A percentile compares a stretch with the other conserved stretches of the same genome.
Conservation (phyloP, 768 basidiomycete species). For the Podaxis sp. region DNA sequence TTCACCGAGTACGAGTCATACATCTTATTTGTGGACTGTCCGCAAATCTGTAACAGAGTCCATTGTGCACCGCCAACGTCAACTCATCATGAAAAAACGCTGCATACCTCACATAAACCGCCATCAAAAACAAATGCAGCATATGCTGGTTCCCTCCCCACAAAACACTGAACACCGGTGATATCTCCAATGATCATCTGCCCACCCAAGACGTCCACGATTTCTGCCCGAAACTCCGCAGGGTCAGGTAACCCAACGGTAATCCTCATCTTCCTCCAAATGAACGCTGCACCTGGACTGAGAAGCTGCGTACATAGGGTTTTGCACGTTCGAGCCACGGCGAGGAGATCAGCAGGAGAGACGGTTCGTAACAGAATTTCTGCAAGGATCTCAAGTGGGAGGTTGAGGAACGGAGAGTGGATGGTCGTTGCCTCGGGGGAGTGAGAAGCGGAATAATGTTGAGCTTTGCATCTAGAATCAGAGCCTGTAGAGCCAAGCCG, state of each 20-base stretch:
- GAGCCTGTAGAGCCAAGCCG: not conserved
- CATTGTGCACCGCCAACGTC: not conserved
- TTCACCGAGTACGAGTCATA: not conserved
- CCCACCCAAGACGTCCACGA: not conserved
- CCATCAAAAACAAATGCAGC: conserved; percentile 62
- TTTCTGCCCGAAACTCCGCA: not conserved
- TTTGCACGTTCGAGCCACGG: conserved; percentile 59
- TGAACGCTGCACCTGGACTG: not conserved
- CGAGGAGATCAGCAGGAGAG: conserved; percentile 57
- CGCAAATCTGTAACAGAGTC: not conserved
- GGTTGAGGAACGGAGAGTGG: not conserved
- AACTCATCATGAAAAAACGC: not conserved
- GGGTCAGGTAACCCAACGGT: not conserved
- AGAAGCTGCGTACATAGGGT: conserved; percentile 51
- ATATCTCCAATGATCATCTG: not conserved
- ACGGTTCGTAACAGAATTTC: conserved; percentile 55
- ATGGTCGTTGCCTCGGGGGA: not conserved
- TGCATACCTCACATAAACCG: conserved; percentile 53
- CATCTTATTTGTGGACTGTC: not conserved
- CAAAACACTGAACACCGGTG: not conserved
- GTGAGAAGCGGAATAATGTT: too few relatives aligned
- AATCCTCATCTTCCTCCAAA: not conserved
- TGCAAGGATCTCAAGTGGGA: conserved; percentile 66
- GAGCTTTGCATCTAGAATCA: not conserved
- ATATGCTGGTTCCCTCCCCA: conserved; percentile 27